phyloP scores from a whole-genome alignment of 2,329 filamentous ascomycete species.

The Ascochyta lentis region DNA sequence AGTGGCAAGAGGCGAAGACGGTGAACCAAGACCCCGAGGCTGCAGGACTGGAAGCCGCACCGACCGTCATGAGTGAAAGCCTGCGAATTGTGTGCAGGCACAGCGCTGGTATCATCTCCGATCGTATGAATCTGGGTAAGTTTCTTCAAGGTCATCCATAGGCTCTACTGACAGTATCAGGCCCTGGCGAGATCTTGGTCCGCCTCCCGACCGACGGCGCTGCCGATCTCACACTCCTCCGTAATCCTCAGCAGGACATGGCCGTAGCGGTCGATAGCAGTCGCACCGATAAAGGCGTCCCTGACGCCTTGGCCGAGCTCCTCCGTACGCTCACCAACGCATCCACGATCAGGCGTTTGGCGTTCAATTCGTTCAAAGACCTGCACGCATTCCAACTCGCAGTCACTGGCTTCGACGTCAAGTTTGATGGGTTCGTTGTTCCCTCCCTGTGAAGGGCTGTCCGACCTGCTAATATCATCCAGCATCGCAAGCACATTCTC shows the following conservation, averaged over 20 bases:
- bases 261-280: constrained; percentile 70
- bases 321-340: constrained; percentile 64
- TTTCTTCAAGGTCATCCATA: neutral
- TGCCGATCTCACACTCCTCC: constrained; percentile 51
- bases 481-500: constrained; percentile 73
- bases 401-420: constrained; percentile 79
- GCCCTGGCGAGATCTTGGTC: constrained; percentile 55
- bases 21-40: constrained; percentile 72
- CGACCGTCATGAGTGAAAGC: constrained; percentile 77
- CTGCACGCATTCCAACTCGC: constrained; percentile 81
- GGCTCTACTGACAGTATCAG: constrained; percentile 23
- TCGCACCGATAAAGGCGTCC: constrained; percentile 51
- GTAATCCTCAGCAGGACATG: constrained; percentile 77
- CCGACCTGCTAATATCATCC: constrained; percentile 26
- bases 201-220: constrained; percentile 52
- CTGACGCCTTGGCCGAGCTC: constrained; percentile 68
- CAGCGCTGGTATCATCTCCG: constrained; percentile 77
- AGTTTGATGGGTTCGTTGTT: constrained; percentile 43
- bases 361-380: constrained; percentile 56
- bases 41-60: constrained; percentile 63
- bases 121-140: constrained; percentile 77
- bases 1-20: constrained; percentile 72
- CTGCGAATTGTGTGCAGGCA: constrained; percentile 78
- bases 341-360: constrained; percentile 73
- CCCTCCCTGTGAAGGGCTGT: neutral